Conservation (phyloP, 306 rosid species). For the Heteromeles arbutifolia region DNA sequence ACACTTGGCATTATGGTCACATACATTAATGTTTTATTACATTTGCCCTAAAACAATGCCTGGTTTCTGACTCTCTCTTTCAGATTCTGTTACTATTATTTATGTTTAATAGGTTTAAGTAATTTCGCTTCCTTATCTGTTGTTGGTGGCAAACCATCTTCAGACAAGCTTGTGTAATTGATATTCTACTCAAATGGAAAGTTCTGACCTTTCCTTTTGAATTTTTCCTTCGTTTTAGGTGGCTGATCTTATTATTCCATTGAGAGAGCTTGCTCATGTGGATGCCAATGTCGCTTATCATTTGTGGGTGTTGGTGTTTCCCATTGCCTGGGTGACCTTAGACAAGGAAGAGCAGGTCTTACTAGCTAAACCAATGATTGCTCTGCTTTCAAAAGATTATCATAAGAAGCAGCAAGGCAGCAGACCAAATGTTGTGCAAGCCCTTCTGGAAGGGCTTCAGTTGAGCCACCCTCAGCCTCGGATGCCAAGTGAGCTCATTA, state of each 20-base stretch:
- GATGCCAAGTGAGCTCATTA: slow-evolving; percentile 99
- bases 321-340: slow-evolving; percentile 96
- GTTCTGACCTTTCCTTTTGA: not conserved
- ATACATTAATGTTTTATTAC: not conserved
- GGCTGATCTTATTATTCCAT: slow-evolving; percentile 78
- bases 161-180: not conserved
- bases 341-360: slow-evolving; percentile 90
- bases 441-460: slow-evolving; percentile 97
- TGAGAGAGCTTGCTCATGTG: slow-evolving; percentile 92
- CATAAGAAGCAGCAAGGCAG: slow-evolving; percentile 90
- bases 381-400: slow-evolving; percentile 87
- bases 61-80: not conserved
- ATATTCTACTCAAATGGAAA: not conserved
- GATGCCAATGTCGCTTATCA: slow-evolving; percentile 99
- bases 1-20: not conserved
- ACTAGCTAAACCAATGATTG: slow-evolving; percentile 94
- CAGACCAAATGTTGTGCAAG: slow-evolving; percentile 99
- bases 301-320: slow-evolving; percentile 98
- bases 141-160: slow-evolving; percentile 7
- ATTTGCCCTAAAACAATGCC: not conserved
- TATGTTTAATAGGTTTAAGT: slow-evolving; percentile 4
- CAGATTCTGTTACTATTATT: not conserved
- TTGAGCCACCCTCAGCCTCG: slow-evolving; percentile 99
- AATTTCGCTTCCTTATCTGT: slow-evolving; percentile 5
- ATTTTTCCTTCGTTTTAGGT: slow-evolving; percentile 42